A percentile compares a stretch with the other conserved stretches of the same genome.
phyloP scores from a whole-genome alignment of 2,329 filamentous ascomycete genomes.

The Zasmidium cellare region DNA sequence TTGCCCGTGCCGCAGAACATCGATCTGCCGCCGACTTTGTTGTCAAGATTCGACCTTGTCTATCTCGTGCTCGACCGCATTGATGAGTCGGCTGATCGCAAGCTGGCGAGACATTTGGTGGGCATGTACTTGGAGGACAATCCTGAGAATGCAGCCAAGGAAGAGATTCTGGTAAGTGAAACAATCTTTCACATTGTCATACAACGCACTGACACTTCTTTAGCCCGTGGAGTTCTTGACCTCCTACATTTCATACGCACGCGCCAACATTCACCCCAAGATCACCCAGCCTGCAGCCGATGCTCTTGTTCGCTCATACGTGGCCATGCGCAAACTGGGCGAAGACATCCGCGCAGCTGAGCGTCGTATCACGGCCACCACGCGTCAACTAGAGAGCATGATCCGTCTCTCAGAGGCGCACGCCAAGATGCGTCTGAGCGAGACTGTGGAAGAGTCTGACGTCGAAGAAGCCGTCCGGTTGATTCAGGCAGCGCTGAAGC shows the following conservation, averaged over 20 bases:
- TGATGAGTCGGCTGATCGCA: slow-evolving; percentile 85
- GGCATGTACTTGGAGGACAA: slow-evolving; percentile 96
- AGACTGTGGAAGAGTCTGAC: slow-evolving; percentile 74
- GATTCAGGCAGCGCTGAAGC: slow-evolving; percentile 92
- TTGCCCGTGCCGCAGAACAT: slow-evolving; percentile 97
- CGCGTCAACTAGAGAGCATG: slow-evolving; percentile 95
- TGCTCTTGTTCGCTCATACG: slow-evolving; percentile 83
- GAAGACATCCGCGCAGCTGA: slow-evolving; percentile 71
- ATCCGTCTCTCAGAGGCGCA: slow-evolving; percentile 95
- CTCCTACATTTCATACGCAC: slow-evolving; percentile 94
- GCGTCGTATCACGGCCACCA: slow-evolving; percentile 96
- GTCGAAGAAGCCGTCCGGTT: slow-evolving; percentile 88
- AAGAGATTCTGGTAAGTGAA: slow-evolving; percentile 75
- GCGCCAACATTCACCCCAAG: slow-evolving; percentile 77
- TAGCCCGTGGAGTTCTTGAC: slow-evolving; percentile 94
- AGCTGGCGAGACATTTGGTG: slow-evolving; percentile 86
- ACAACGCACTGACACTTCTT: slow-evolving; percentile 3
- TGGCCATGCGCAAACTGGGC: slow-evolving; percentile 92
- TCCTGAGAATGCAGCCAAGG: slow-evolving; percentile 75
- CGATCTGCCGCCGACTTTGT: slow-evolving; percentile 88
- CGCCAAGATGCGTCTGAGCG: slow-evolving; percentile 90
- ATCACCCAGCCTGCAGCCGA: slow-evolving; percentile 79
- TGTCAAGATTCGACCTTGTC: slow-evolving; percentile 95
- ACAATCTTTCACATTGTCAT: slow-evolving; percentile 8
- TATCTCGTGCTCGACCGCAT: slow-evolving; percentile 94